Percentiles rank a stretch among this genome's conserved stretches.
These are phyloP conservation scores for Chamaecrista fasciculata DNA, from an alignment of 306 rosid species.

Conservation along the genomic window DNA sequence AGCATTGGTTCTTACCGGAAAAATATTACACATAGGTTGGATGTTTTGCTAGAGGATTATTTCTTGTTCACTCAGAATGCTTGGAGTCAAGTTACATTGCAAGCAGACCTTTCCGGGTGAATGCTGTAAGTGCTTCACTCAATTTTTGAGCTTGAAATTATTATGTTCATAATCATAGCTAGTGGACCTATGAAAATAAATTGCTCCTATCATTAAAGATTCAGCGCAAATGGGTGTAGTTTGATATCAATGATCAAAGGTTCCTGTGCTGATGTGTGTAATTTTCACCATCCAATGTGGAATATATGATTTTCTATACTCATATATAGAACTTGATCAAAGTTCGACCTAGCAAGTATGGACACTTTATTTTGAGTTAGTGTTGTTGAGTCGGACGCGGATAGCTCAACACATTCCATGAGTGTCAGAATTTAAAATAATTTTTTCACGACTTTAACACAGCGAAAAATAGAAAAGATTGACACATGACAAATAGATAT, in stretches of 20 bases:
- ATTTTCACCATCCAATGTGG: neutral
- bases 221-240: neutral
- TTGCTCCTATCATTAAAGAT: conserved; percentile 3
- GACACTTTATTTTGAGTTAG: too few relatives aligned
- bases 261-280: neutral
- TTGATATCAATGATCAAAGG: neutral
- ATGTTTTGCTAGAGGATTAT: conserved; percentile 85
- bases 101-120: conserved; percentile 91
- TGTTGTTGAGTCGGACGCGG: too few relatives aligned
- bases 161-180: conserved; percentile 3
- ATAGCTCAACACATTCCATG: too few relatives aligned
- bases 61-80: conserved; percentile 92
- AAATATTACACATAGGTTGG: conserved; percentile 59
- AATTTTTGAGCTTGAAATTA: neutral
- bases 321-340: neutral
- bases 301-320: neutral
- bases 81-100: conserved; percentile 89
- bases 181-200: conserved; percentile 3
- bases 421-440: too few relatives aligned
- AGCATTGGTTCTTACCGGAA: conserved; percentile 3
- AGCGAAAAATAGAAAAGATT: too few relatives aligned
- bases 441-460: too few relatives aligned
- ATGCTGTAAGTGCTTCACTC: conserved; percentile 64
- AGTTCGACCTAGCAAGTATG: too few relatives aligned
- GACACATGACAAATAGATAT: too few relatives aligned